Evolutionary conservation across 163 green algal genomes (phyloP), one percentile per base, ranked within the genome.

Genomic region (Scenedesmus sp.): DNA sequence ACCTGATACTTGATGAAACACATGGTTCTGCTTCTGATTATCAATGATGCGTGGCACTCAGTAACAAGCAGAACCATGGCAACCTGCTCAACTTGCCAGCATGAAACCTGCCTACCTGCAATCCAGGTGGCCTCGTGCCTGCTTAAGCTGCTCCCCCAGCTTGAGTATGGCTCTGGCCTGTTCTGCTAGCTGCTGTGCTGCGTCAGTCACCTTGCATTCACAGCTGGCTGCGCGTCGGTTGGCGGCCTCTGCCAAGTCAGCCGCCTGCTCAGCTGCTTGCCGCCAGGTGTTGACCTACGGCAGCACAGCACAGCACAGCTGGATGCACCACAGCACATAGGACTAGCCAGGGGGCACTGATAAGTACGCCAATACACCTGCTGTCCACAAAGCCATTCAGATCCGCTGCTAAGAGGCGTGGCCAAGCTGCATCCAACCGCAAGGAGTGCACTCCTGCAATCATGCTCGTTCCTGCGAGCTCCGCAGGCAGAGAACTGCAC

Each of bases 191-290:
- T 90, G 85, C 72, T 84, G 65, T 24, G 22, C 42, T 30, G 56
- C 18, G 30, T 56, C 44, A 40, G 43, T 49, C 30, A 90, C 72
- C 40, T 76, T 15, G 22, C 16, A 5, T 26, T 90, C 46, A 40
- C 65, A 59, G 70, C 49, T 76, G 18, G 72, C 44, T 26, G 49
- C 33, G 24, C 72, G 85, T 15, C 51, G 43, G 46, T 76, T 85
- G 33, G 85, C 72, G 6, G 85, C 44, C 43, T 90, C 72, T 56
- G 85, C 85, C 42, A 90, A 7, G 33, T 26, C 30, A 22, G 85
- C 72, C 33, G 85, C 85, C 46, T 90, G 85, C 46, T 90, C 44
- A 61, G 85, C 85, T 76, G 85, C 85, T 7, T 70, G 33, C n/a
- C 53, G 53, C 85, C 85, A 89, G 7, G 85, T 68, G 13, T 65